Evolutionary conservation across 2,329 filamentous ascomycete genomes (phyloP).

Genomic region (Calonectria pseudoreteaudii): DNA sequence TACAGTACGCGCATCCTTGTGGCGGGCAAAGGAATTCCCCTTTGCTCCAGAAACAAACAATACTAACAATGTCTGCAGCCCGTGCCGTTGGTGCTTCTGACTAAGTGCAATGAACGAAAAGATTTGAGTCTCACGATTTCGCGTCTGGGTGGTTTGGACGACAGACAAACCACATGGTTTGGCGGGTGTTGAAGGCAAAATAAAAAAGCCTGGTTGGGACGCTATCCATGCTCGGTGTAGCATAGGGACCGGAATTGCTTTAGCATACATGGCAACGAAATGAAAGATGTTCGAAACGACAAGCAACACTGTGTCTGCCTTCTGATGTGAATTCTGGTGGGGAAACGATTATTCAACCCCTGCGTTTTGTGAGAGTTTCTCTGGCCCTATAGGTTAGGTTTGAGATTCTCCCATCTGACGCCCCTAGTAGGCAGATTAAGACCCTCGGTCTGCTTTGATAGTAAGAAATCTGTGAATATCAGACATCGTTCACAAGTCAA

Average conservation of each 20-base stretch:
- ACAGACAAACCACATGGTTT: conserved; percentile 49
- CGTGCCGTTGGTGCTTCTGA: conserved; percentile 68
- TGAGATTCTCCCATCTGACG: not conserved
- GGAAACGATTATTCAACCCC: not conserved
- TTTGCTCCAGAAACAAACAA: not conserved
- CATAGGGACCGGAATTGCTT: conserved; percentile 54
- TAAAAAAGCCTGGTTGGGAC: conserved; percentile 52
- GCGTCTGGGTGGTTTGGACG: conserved; percentile 53
- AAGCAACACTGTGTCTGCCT: conserved; percentile 25
- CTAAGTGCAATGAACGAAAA: conserved; percentile 50
- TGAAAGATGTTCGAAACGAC: conserved; percentile 51
- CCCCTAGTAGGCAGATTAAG: not conserved
- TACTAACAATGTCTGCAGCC: conserved; percentile 58
- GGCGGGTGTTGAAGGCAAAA: conserved; percentile 50
- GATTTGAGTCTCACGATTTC: conserved; percentile 52
- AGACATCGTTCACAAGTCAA: not conserved
- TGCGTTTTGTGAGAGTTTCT: not conserved
- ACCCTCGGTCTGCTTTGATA: not conserved
- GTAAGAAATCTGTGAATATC: not conserved
- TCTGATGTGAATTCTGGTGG: conserved; percentile 7
- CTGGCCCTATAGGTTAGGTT: not conserved
- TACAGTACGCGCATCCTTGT: conserved; percentile 75
- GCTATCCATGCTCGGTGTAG: conserved; percentile 55
- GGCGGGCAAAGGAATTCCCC: conserved; percentile 1
- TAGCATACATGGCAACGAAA: conserved; percentile 53